Conservation (phyloP, 2,329 filamentous ascomycete genomes). For the Aureobasidium zeae region DNA sequence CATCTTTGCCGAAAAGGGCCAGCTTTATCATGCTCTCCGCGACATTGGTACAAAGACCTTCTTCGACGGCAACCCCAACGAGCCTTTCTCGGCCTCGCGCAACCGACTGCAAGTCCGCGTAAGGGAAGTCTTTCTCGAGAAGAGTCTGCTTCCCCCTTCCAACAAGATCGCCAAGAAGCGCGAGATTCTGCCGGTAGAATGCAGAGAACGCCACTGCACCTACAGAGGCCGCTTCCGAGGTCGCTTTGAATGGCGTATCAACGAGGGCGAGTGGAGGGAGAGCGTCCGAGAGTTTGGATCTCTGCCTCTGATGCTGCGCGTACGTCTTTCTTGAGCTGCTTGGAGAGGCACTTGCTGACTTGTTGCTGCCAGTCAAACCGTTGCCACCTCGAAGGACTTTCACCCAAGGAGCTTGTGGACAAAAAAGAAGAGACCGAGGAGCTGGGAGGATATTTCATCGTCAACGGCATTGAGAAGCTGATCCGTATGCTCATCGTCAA, state of each 20-base stretch:
- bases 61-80: conserved; percentile 60
- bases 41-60: conserved; percentile 88
- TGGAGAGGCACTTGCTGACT: conserved; percentile 21
- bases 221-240: conserved; percentile 82
- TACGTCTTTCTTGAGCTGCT: conserved; percentile 32
- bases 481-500: conserved; percentile 87
- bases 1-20: conserved; percentile 65
- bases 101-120: conserved; percentile 73
- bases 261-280: conserved; percentile 75
- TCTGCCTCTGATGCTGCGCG: conserved; percentile 87
- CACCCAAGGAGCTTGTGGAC: conserved; percentile 71
- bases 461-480: conserved; percentile 96
- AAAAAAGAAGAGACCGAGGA: conserved; percentile 95
- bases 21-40: conserved; percentile 64
- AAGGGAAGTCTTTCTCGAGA: conserved; percentile 73
- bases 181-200: conserved; percentile 84
- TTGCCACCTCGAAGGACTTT: conserved; percentile 81
- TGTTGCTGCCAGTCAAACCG: conserved; percentile 57
- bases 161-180: conserved; percentile 81
- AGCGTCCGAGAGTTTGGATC: conserved; percentile 77
- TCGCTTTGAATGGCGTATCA: conserved; percentile 75
- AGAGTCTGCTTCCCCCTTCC: conserved; percentile 64
- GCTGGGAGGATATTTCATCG: conserved; percentile 90
- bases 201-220: conserved; percentile 83
- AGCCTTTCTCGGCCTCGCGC: conserved; percentile 19